Base-by-base conservation (phyloP, 1,139 yeast genomes). In the Geotrichum australiense region DNA sequence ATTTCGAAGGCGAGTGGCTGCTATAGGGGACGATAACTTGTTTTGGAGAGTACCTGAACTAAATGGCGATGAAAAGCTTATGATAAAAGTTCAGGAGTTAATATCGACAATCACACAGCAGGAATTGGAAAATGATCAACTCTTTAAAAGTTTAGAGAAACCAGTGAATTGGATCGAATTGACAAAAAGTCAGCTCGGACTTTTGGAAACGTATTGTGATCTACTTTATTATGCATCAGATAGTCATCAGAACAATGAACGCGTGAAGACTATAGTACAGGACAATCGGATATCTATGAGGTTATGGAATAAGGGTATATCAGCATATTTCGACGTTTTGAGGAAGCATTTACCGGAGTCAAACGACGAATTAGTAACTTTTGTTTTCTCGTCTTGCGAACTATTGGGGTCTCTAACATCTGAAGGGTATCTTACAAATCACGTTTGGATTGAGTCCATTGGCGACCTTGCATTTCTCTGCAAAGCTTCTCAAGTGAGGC, bases 241-340 rank as follows among this genome's bases (percentile, higher is more conserved):
- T 6, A 25, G 31, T 11, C 28, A 23, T 10, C 35, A 27, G 16
- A 32, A 8, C 18, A 26, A 18, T 15, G 21, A 8, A 18, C 24
- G 7, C n/a, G 26, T 38, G 4, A 37, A 37, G 22, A 24, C 48
- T 3, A 48, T 59, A 26, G 56, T 58, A 18, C 49, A 50, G 25
- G 57, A 58, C 39, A 55, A 59, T 45, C 53, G 54, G 35, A 58
- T 60, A 27, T 58, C 62, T 2, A 47, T 56, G 20, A 50, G 62
- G 7, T 49, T 60, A 48, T 59, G 64, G 63, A 59, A 58, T 39
- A 49, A 51, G 30, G 64, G 63, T 21, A 52, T 60, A n/a, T 56
- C 57, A 42, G 50, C 47, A 35, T 54, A 53, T 35, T 46, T 60
- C 21, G 64, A 58, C 39, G 44, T 51, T 26, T 46, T 60, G 32